phyloP scores from a whole-genome alignment of 2,329 filamentous ascomycete genomes.

The Exophiala bonariae region DNA sequence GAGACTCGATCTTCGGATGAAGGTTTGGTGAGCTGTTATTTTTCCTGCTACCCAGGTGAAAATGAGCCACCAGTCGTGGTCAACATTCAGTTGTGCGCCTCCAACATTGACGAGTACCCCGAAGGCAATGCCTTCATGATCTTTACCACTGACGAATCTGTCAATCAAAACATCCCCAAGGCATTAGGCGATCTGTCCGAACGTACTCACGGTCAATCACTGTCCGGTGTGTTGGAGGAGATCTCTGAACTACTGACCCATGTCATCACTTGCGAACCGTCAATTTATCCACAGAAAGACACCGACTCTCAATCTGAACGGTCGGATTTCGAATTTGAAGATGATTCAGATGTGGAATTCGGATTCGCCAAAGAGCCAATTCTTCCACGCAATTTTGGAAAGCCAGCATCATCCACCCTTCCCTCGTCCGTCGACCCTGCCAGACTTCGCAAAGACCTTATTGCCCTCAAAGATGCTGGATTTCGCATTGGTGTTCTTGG shows the following conservation, averaged over 20 bases:
- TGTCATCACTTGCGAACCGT: constrained; percentile 12
- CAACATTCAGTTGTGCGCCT: constrained; percentile 18
- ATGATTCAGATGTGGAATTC: constrained; percentile 33
- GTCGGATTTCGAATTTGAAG: constrained; percentile 34
- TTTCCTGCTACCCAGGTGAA: constrained; percentile 32
- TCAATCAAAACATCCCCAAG: constrained; percentile 29
- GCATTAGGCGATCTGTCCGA: constrained; percentile 25
- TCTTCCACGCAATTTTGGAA: background rate
- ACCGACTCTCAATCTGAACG: constrained; percentile 34
- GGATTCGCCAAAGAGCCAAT: constrained; percentile 11
- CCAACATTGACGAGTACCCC: constrained; percentile 63
- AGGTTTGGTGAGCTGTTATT: constrained; percentile 68
- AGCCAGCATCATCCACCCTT: background rate
- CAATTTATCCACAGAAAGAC: constrained; percentile 22
- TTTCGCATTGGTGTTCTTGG: constrained; percentile 68
- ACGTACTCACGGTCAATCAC: constrained; percentile 30
- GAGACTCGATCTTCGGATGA: constrained; percentile 65
- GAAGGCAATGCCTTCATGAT: constrained; percentile 50
- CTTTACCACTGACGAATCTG: constrained; percentile 43
- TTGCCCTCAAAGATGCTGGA: constrained; percentile 61
- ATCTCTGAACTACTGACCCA: constrained; percentile 19
- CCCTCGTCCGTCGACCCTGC: background rate
- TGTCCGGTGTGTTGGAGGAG: constrained; percentile 31
- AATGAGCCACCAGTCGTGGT: constrained; percentile 2
- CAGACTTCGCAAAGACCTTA: constrained; percentile 62